Evolutionary conservation across 805 yeast genomes (phyloP), one percentile per base, ranked within the genome.

Genomic region (Cyberlindnera veronae): DNA sequence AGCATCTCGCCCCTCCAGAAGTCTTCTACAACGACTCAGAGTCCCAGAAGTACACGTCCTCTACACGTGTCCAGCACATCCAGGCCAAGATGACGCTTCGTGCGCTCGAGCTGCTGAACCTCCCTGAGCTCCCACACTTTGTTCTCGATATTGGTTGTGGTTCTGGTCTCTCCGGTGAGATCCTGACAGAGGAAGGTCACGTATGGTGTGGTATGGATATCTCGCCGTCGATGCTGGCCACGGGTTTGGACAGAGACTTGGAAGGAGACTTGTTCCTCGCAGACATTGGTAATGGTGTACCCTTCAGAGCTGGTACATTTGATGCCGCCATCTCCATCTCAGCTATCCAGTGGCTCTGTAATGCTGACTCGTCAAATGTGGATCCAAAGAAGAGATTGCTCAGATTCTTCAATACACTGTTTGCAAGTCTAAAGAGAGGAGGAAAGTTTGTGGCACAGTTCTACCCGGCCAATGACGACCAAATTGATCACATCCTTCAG

Each of bases 361-460:
- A 93, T 61, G 98, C 98, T 3, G 99, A 93, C 61, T 74, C 87
- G 6, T 64, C 87, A 3, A 70, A 72, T 29, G 81, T 80, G 39
- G 95, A 90, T 57, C 99, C 99, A 17, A 82, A 83, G 58, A 75
- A 74, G 55, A 77, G 99, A 62, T 64, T 88, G 39, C 68, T 81
- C 64, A 68, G 84, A 34, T 93, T 93, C 57, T 93, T 93, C 72
- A 84, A 85, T 62, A 81, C 96, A 0, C 68, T 93, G 38, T 93
- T 86, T 63, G 88, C 96, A 0, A 70, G 88, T 26, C 70, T 93
- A 62, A 83, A 77, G 57, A 77, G 95, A 59, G 99, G 99, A 35
- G 99, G 99, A 6, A 93, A 93, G 64, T 95, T 91, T 50, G 96
- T 87, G 20, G 96, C 96, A 16, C 99, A 93, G 64, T 93, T 91